These are phyloP conservation scores for Hyaloscypha hepaticicola DNA, from an alignment of 495 filamentous ascomycete genomes.

Conservation along the genomic window DNA sequence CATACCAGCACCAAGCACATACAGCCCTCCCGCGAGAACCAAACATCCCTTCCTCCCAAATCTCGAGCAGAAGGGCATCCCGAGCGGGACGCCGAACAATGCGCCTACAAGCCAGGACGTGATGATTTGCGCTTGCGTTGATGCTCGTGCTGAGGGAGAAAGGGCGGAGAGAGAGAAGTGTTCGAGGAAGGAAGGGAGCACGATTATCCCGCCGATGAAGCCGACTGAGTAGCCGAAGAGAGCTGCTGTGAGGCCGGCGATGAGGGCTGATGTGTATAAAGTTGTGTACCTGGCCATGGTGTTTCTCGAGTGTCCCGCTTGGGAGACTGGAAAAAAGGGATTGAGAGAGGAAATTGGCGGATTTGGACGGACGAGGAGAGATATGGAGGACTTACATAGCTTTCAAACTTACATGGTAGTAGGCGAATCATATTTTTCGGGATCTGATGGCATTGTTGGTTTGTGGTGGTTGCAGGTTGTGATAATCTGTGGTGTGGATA, in stretches of 20 bases:
- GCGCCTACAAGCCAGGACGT: conserved; percentile 14
- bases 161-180: conserved; percentile 10
- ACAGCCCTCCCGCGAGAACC: neutral
- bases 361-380: neutral
- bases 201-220: conserved; percentile 18
- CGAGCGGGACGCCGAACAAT: conserved; percentile 12
- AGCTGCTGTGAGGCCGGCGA: conserved; percentile 12
- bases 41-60: conserved; percentile 11
- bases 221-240: conserved; percentile 19
- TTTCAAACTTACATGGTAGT: neutral
- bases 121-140: conserved; percentile 13
- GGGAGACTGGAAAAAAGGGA: neutral
- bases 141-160: conserved; percentile 1
- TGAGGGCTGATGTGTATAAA: conserved; percentile 9
- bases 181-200: conserved; percentile 12
- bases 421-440: neutral
- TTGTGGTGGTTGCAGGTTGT: neutral
- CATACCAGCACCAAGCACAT: conserved; percentile 5
- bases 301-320: neutral
- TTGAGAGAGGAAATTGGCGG: neutral
- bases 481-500: neutral
- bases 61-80: conserved; percentile 12
- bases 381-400: neutral
- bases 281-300: neutral
- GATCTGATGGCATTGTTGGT: neutral